These are phyloP conservation scores for Vickermania ingenoplastis DNA, from an alignment of 208 protist species.

Conservation along the genomic window DNA sequence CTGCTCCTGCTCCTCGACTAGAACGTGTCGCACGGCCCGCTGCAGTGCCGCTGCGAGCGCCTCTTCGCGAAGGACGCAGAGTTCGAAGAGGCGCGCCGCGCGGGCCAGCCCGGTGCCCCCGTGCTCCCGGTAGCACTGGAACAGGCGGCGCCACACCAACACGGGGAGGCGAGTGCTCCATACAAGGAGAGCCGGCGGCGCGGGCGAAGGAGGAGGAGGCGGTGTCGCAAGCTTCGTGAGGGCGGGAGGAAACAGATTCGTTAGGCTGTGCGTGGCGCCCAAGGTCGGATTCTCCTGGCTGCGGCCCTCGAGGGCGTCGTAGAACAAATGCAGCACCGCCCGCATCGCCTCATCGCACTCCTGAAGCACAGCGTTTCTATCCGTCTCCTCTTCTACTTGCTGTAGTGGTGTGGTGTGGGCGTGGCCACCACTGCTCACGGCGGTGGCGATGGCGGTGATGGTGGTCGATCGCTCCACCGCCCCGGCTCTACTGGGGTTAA, in stretches of 20 bases:
- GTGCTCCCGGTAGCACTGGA: neutral
- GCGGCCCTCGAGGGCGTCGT: neutral
- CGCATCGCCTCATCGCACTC: neutral
- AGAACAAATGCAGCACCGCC: neutral
- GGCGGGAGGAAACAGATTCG: neutral
- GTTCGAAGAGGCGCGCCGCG: neutral
- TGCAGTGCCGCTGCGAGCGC: neutral
- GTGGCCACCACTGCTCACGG: neutral
- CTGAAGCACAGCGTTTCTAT: neutral
- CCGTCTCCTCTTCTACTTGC: too few species aligned
- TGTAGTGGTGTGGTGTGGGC: neutral
- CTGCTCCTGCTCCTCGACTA: neutral
- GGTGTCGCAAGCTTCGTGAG: neutral
- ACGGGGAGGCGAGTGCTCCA: neutral
- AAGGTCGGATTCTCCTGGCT: neutral
- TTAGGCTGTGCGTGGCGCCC: neutral
- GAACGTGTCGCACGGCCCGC: neutral
- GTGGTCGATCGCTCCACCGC: neutral
- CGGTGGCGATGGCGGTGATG: neutral
- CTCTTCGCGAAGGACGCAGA: neutral
- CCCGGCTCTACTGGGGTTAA: neutral
- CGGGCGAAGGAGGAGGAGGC: too few species aligned
- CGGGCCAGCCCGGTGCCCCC: neutral
- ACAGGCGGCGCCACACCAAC: neutral
- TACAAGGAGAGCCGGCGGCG: neutral